Evolutionary conservation across 73 alveolate genomes (phyloP).

Genomic region (Tetrahymena malaccensis): DNA sequence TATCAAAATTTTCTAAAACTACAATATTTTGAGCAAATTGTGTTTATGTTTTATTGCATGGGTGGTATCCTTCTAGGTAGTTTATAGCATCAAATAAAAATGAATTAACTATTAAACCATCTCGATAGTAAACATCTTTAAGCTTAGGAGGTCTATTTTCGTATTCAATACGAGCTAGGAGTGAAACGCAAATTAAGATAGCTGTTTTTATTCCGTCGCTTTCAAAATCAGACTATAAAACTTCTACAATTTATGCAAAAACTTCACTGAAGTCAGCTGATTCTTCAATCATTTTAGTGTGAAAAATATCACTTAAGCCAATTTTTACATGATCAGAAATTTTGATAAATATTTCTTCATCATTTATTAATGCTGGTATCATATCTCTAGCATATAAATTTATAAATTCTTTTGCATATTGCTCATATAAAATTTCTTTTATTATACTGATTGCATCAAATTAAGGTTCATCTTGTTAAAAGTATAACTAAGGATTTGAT

Average conservation of each 20-base stretch:
- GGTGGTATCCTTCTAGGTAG: neutral
- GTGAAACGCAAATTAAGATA: neutral
- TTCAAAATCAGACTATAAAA: neutral
- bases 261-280: neutral
- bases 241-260: neutral
- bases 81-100: neutral
- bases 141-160: neutral
- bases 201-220: neutral
- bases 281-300: neutral
- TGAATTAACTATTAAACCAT: neutral
- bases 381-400: neutral
- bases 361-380: neutral
- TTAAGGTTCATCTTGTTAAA: neutral
- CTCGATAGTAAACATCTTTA: neutral
- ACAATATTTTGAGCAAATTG: neutral
- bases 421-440: neutral
- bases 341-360: neutral
- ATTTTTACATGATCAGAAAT: neutral
- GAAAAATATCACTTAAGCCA: neutral
- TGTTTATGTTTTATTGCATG: neutral
- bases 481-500: neutral
- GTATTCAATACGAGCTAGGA: neutral
- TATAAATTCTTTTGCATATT: neutral
- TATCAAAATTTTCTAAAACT: conserved; percentile 15
- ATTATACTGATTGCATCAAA: neutral